phyloP scores from a whole-genome alignment of 345 rosid genomes.

The Lepidium africanum region DNA sequence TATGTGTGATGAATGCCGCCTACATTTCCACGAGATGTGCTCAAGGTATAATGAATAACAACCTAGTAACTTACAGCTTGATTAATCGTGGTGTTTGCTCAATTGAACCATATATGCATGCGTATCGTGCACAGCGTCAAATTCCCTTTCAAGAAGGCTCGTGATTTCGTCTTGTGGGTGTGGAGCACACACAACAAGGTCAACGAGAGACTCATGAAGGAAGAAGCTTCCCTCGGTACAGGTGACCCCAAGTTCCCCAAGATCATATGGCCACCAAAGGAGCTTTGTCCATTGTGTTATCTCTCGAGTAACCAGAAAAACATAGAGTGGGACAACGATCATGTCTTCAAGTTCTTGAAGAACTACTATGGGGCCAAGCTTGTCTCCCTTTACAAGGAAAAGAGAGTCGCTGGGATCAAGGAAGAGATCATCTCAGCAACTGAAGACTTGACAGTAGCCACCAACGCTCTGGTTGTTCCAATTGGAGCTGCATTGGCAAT shows the following conservation, averaged over 20 bases:
- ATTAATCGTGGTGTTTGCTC: not conserved
- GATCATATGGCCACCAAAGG: conserved; percentile 84
- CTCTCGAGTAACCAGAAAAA: conserved; percentile 28
- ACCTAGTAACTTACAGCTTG: not conserved
- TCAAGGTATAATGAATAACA: conserved; percentile 46
- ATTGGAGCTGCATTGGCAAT: conserved; percentile 98
- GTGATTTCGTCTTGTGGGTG: conserved; percentile 81
- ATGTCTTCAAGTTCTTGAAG: conserved; percentile 62
- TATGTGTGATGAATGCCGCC: conserved; percentile 90
- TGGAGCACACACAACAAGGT: conserved; percentile 91
- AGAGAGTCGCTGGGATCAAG: conserved; percentile 32
- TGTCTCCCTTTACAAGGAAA: conserved; percentile 57
- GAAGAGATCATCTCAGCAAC: conserved; percentile 29
- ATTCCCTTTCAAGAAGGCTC: conserved; percentile 59
- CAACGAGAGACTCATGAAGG: conserved; percentile 69
- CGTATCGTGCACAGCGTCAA: conserved; percentile 46
- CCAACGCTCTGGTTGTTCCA: conserved; percentile 79
- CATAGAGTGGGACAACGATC: conserved; percentile 59
- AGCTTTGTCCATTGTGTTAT: conserved; percentile 73
- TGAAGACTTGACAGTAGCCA: conserved; percentile 56
- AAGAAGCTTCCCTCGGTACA: conserved; percentile 69
- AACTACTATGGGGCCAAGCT: conserved; percentile 66
- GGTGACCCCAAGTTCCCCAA: conserved; percentile 94
- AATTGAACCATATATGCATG: not conserved
- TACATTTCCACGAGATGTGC: conserved; percentile 82